phyloP scores from a whole-genome alignment of 2,329 filamentous ascomycete species.

The Diplodia mutila region DNA sequence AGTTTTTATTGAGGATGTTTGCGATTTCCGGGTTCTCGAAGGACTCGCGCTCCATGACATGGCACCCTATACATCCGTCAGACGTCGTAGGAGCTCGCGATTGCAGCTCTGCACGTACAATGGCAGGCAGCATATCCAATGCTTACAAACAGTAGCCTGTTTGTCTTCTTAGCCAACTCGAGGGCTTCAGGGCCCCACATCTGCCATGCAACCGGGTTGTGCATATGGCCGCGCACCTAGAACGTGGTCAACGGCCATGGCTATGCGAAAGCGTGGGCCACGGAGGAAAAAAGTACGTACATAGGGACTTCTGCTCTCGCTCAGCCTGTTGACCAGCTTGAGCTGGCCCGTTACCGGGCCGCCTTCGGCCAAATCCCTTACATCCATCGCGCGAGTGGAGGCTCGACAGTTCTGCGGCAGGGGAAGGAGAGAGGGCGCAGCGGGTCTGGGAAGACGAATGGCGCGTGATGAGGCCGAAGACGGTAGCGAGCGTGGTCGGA shows the following conservation, averaged over 20 bases:
- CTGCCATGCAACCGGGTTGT: conserved; percentile 91
- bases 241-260: conserved; percentile 28
- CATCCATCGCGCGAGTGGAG: conserved; percentile 35
- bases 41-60: conserved; percentile 90
- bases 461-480: neutral
- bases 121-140: conserved; percentile 96
- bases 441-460: neutral
- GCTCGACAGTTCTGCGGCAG: neutral
- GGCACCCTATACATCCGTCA: conserved; percentile 51
- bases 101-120: conserved; percentile 61
- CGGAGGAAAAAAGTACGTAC: conserved; percentile 48
- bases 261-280: neutral
- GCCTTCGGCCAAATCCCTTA: conserved; percentile 30
- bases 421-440: neutral
- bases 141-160: conserved; percentile 89
- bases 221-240: conserved; percentile 71
- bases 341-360: conserved; percentile 9
- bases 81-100: neutral
- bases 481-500: neutral
- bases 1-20: conserved; percentile 78
- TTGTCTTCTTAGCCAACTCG: conserved; percentile 74
- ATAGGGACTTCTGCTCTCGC: conserved; percentile 68
- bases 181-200: conserved; percentile 78
- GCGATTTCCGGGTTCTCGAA: conserved; percentile 85
- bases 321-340: conserved; percentile 55